Evolutionary conservation across 2,329 filamentous ascomycete genomes (phyloP).

Genomic region (Penicillium sp.): DNA sequence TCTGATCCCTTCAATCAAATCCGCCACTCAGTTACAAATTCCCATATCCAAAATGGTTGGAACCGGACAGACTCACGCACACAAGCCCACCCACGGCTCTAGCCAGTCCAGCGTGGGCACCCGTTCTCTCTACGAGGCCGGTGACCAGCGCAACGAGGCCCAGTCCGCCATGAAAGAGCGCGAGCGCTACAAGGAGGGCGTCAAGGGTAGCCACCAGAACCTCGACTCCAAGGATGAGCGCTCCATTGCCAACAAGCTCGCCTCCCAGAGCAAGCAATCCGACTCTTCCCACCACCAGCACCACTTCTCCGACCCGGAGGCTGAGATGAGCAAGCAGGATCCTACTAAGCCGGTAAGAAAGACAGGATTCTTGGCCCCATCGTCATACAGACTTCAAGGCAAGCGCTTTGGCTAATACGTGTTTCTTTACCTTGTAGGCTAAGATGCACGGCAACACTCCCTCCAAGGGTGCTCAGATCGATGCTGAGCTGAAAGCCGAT

Average conservation of each 20-base stretch:
- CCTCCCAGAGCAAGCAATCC: slow-evolving; percentile 35
- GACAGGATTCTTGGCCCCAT: too few relatives aligned
- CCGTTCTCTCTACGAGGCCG: slow-evolving; percentile 69
- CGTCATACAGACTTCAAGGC: neutral
- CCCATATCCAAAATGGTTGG: slow-evolving; percentile 17
- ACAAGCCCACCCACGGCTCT: slow-evolving; percentile 40
- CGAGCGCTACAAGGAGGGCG: slow-evolving; percentile 71
- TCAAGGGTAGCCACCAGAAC: slow-evolving; percentile 66
- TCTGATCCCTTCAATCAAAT: neutral
- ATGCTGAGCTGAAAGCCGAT: slow-evolving; percentile 47
- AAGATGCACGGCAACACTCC: slow-evolving; percentile 50
- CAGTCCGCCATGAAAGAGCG: slow-evolving; percentile 55
- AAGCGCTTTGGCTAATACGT: slow-evolving; percentile 10
- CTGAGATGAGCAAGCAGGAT: slow-evolving; percentile 44
- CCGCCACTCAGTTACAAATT: too few relatives aligned
- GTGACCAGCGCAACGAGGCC: slow-evolving; percentile 71
- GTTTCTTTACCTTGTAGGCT: slow-evolving; percentile 35
- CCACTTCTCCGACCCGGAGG: slow-evolving; percentile 35
- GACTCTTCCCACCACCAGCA: slow-evolving; percentile 31
- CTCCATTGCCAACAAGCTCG: slow-evolving; percentile 49
- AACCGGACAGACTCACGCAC: neutral
- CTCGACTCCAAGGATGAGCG: slow-evolving; percentile 65
- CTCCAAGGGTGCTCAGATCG: slow-evolving; percentile 51
- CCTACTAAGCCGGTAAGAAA: slow-evolving; percentile 45
- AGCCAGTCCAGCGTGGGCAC: slow-evolving; percentile 68